Evolutionary conservation across 306 rosid genomes (phyloP).

Genomic region (Dalbergia oliveri): DNA sequence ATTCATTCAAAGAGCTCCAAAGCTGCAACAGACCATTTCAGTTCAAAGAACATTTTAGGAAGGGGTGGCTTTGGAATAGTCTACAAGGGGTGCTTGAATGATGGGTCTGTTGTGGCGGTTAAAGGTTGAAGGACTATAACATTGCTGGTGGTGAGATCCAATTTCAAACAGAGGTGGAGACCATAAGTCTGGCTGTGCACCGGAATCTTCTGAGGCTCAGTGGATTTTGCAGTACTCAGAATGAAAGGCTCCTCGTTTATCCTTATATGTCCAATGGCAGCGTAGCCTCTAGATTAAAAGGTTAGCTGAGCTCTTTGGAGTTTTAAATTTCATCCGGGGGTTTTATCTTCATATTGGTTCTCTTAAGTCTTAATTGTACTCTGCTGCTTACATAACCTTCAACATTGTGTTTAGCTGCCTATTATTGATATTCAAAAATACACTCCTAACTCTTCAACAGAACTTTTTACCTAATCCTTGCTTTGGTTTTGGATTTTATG

Average conservation of each 20-base stretch:
- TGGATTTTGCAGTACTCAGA: conserved; percentile 94
- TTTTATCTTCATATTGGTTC: conserved; percentile 6
- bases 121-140: conserved; percentile 93
- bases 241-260: conserved; percentile 94
- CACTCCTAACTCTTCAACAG: not conserved
- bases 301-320: conserved; percentile 54
- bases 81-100: conserved; percentile 83
- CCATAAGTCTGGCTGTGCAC: conserved; percentile 95
- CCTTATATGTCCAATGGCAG: conserved; percentile 98
- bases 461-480: conserved; percentile 16
- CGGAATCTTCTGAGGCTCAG: conserved; percentile 91
- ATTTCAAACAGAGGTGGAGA: conserved; percentile 98
- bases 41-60: conserved; percentile 88
- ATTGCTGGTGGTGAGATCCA: conserved; percentile 96
- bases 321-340: not conserved
- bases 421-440: not conserved
- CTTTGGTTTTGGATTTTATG: conserved; percentile 48
- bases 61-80: conserved; percentile 99
- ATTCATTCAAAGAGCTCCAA: conserved; percentile 92
- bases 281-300: conserved; percentile 93
- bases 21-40: conserved; percentile 94
- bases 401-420: not conserved
- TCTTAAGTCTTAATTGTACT: conserved; percentile 6
- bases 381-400: too few species aligned
- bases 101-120: conserved; percentile 90